These are phyloP conservation scores for Rhododendron vialii DNA, from an alignment of 148 eudicot species.

Conservation along the genomic window DNA sequence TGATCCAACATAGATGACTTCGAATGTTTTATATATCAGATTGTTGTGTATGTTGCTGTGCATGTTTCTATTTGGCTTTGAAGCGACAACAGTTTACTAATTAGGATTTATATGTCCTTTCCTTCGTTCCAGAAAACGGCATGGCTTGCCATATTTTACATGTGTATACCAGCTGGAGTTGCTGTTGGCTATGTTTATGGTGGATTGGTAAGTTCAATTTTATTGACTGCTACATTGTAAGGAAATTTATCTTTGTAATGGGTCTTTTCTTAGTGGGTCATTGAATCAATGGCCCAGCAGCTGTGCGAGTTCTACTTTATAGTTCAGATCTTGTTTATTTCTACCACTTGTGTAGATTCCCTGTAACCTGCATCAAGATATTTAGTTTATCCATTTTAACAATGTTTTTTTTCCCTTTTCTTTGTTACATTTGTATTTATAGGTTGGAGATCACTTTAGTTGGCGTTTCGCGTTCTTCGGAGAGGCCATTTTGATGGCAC, in stretches of 20 bases:
- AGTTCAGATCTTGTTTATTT: not conserved
- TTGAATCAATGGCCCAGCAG: not conserved
- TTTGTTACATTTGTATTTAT: conserved; percentile 14
- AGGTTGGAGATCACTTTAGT: conserved; percentile 60
- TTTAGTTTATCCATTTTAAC: not conserved
- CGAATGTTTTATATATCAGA: not conserved
- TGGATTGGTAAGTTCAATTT: conserved; percentile 56
- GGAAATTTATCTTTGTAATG: not conserved
- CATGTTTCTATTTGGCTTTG: not conserved
- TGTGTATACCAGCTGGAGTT: conserved; percentile 96
- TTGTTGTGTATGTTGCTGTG: not conserved
- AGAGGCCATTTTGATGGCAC: conserved; percentile 81
- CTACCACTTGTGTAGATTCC: not conserved
- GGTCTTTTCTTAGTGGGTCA: not conserved
- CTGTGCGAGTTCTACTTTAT: not conserved
- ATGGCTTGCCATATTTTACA: conserved; percentile 90
- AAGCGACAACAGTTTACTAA: not conserved
- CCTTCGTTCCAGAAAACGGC: conserved; percentile 61
- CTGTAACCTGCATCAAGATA: not conserved
- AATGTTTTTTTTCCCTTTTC: not conserved
- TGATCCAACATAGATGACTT: not conserved
- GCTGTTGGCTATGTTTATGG: conserved; percentile 96
- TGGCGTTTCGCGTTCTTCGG: conserved; percentile 88
- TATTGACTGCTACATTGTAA: not conserved
- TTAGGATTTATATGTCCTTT: not conserved